These are phyloP conservation scores for Setaria italica DNA, from an alignment of 202 grass and related monocot genomes.

Conservation along the genomic window DNA sequence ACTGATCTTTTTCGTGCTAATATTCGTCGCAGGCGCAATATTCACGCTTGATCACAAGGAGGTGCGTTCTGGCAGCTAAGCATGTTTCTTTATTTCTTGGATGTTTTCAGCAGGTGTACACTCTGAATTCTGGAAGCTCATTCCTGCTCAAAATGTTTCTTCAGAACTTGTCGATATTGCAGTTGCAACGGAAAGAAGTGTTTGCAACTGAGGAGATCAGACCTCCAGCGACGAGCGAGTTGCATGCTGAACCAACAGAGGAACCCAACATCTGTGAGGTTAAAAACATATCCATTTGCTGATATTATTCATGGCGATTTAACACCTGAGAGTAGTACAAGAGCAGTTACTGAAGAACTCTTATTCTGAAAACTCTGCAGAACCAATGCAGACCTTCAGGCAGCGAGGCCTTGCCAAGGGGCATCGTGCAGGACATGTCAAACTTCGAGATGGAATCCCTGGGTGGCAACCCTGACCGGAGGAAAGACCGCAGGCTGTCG, in stretches of 20 bases:
- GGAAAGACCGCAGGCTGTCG: background rate
- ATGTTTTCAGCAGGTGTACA: background rate
- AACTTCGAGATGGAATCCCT: constrained; percentile 77
- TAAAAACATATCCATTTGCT: background rate
- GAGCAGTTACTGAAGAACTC: constrained; percentile 35
- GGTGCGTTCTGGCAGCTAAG: constrained; percentile 40
- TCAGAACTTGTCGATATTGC: constrained; percentile 57
- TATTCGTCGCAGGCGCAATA: constrained; percentile 55
- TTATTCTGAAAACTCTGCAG: constrained; percentile 43
- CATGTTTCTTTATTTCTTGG: background rate
- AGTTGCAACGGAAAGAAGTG: constrained; percentile 24
- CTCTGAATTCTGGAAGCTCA: constrained; percentile 9
- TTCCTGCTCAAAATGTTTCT: background rate
- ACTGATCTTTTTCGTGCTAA: constrained; percentile 55
- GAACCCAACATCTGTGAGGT: constrained; percentile 69
- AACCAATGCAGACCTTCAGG: constrained; percentile 53
- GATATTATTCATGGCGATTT: background rate
- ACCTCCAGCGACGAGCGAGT: constrained; percentile 19
- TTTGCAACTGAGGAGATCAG: constrained; percentile 5
- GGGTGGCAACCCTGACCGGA: constrained; percentile 55
- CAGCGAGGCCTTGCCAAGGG: constrained; percentile 79
- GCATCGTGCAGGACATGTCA: constrained; percentile 74
- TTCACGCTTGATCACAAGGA: constrained; percentile 59
- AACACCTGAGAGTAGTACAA: background rate
- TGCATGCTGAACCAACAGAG: constrained; percentile 5